Conservation (phyloP, 257 asterid genomes). For the Nicotiana otophora region DNA sequence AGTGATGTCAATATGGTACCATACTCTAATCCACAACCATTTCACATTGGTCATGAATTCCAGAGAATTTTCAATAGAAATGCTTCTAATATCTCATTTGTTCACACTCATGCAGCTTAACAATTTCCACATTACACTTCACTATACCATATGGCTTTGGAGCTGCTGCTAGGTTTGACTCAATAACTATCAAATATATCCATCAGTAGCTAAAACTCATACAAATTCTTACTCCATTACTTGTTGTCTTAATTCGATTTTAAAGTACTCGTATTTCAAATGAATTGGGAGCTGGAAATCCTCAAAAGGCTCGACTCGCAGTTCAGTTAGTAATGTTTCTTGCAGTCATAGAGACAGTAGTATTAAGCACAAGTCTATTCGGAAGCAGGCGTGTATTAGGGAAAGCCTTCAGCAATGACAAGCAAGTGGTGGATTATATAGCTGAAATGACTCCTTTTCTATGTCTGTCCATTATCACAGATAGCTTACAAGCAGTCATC, state of each 20-base stretch:
- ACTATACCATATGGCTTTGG: constrained; percentile 51
- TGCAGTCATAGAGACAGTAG: constrained; percentile 21
- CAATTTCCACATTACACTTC: constrained; percentile 48
- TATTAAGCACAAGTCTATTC: constrained; percentile 20
- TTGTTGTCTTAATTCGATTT: background rate
- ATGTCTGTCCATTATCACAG: constrained; percentile 37
- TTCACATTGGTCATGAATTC: background rate
- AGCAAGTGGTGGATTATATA: constrained; percentile 40
- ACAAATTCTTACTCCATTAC: background rate
- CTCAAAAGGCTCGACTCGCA: constrained; percentile 34
- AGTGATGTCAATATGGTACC: constrained; percentile 57
- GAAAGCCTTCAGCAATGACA: constrained; percentile 35
- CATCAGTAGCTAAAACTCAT: background rate
- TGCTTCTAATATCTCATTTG: background rate
- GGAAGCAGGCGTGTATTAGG: constrained; percentile 32
- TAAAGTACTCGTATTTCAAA: constrained; percentile 59
- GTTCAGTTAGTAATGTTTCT: constrained; percentile 34
- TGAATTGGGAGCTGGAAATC: constrained; percentile 59
- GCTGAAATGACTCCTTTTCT: constrained; percentile 44
- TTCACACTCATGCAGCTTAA: constrained; percentile 33
- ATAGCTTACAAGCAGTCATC: constrained; percentile 47
- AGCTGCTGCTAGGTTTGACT: constrained; percentile 53
- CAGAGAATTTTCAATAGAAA: background rate
- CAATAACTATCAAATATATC: no score
- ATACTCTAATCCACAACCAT: background rate